phyloP scores from a whole-genome alignment of 2,329 filamentous ascomycete species.

The Pyrenophora teres region DNA sequence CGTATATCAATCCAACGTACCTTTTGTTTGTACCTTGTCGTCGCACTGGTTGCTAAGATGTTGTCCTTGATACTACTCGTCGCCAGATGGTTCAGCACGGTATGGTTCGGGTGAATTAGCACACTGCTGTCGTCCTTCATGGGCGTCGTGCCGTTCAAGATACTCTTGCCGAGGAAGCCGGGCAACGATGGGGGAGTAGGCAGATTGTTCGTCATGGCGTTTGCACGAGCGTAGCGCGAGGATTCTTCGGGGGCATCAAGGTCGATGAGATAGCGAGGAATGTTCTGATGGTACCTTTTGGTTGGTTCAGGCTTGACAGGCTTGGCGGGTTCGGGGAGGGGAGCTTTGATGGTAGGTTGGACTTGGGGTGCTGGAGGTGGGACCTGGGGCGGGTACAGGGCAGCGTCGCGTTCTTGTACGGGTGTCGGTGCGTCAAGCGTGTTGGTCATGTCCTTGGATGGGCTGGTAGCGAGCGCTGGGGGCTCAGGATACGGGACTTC shows the following conservation, averaged over 20 bases:
- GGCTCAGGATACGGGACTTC: constrained; percentile 83
- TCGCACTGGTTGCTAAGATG: constrained; percentile 91
- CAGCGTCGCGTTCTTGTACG: constrained; percentile 33
- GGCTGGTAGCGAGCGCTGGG: constrained; percentile 35
- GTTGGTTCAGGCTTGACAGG: constrained; percentile 34
- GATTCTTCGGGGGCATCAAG: constrained; percentile 84
- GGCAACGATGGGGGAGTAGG: constrained; percentile 83
- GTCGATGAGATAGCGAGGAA: constrained; percentile 85
- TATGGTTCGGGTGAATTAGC: constrained; percentile 94
- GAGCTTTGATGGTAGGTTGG: constrained; percentile 25
- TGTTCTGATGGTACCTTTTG: constrained; percentile 69
- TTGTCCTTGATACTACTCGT: constrained; percentile 98
- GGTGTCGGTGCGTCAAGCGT: constrained; percentile 27
- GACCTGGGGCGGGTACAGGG: constrained; percentile 41
- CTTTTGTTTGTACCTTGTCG: constrained; percentile 97
- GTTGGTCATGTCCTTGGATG: constrained; percentile 24
- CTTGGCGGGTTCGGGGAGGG: constrained; percentile 34
- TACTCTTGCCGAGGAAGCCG: constrained; percentile 90
- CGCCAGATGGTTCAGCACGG: constrained; percentile 91
- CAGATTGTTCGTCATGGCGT: constrained; percentile 75
- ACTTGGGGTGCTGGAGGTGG: constrained; percentile 51
- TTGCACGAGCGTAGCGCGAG: constrained; percentile 73
- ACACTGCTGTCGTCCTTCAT: constrained; percentile 99
- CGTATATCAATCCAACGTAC: constrained; percentile 51
- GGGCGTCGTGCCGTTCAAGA: constrained; percentile 85